Evolutionary conservation across 352 stramenopile genomes (phyloP).

Genomic region (Globisporangium takayamanum): DNA sequence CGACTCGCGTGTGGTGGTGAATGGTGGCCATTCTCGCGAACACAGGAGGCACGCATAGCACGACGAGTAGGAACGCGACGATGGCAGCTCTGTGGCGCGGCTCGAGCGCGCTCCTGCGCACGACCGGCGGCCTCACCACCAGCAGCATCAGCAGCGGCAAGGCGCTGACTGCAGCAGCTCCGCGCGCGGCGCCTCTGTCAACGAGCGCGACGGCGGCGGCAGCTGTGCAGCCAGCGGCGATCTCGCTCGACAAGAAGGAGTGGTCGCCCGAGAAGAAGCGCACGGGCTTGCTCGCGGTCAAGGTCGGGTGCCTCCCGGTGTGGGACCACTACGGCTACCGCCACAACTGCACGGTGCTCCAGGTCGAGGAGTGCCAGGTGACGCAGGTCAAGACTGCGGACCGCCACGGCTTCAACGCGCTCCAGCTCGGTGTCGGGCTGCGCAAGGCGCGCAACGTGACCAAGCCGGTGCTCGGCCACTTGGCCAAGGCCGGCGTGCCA

Average conservation of each 20-base stretch:
- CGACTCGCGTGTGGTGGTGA: conserved; percentile 12
- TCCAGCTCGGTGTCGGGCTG: conserved; percentile 95
- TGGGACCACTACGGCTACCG: conserved; percentile 97
- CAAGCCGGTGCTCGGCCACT: conserved; percentile 90
- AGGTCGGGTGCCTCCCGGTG: conserved; percentile 98
- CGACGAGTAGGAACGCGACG: not conserved
- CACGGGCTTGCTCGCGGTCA: conserved; percentile 89
- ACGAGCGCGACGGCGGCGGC: conserved; percentile 2
- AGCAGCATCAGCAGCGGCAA: conserved; percentile 6
- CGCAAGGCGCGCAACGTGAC: conserved; percentile 95
- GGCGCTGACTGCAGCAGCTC: conserved; percentile 6
- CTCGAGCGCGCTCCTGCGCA: conserved; percentile 22
- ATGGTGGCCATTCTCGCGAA: conserved; percentile 2
- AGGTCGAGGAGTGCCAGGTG: conserved; percentile 91
- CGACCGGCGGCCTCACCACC: not conserved
- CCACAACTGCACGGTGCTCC: conserved; percentile 93
- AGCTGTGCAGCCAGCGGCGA: not conserved
- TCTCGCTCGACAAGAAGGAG: conserved; percentile 22
- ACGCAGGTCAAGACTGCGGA: conserved; percentile 95
- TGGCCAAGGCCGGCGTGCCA: conserved; percentile 87
- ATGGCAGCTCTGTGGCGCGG: conserved; percentile 20
- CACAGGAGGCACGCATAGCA: not conserved
- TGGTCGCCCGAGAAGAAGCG: conserved; percentile 83
- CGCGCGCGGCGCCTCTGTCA: conserved; percentile 11
- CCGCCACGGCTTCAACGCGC: conserved; percentile 90